phyloP scores from a whole-genome alignment of 2,329 filamentous ascomycete genomes.

The Aspergillus texensis region DNA sequence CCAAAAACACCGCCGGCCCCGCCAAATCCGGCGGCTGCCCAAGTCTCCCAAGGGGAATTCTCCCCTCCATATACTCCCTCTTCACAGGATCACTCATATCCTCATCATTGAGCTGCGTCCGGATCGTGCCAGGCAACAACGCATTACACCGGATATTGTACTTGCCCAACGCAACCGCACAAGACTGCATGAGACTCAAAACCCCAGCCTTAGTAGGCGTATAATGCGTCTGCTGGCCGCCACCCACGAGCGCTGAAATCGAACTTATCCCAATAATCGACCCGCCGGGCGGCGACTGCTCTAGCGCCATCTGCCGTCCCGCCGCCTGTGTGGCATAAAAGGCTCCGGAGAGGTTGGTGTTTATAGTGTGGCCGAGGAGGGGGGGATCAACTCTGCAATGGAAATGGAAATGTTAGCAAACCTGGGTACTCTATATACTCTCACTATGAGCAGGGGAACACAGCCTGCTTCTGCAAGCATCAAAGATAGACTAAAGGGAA shows the following conservation, averaged over 20 bases:
- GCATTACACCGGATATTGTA: slow-evolving; percentile 82
- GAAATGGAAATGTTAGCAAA: neutral
- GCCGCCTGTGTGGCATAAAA: slow-evolving; percentile 87
- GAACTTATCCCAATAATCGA: slow-evolving; percentile 64
- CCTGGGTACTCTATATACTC: neutral
- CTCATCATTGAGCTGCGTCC: slow-evolving; percentile 81
- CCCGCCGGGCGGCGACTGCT: slow-evolving; percentile 68
- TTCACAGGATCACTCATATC: slow-evolving; percentile 75
- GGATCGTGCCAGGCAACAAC: slow-evolving; percentile 78
- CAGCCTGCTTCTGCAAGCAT: neutral
- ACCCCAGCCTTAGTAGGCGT: slow-evolving; percentile 88
- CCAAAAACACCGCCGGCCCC: slow-evolving; percentile 83
- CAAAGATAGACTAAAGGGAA: neutral
- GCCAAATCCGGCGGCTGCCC: slow-evolving; percentile 74
- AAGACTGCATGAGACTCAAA: slow-evolving; percentile 78
- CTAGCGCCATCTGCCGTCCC: slow-evolving; percentile 80
- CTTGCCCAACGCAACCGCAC: slow-evolving; percentile 75
- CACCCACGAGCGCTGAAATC: slow-evolving; percentile 58
- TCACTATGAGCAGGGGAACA: neutral
- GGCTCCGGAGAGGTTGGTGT: slow-evolving; percentile 83
- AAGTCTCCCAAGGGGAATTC: slow-evolving; percentile 78
- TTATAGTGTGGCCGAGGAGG: slow-evolving; percentile 71
- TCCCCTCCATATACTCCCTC: slow-evolving; percentile 74
- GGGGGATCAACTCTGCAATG: slow-evolving; percentile 62
- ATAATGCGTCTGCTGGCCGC: slow-evolving; percentile 79